Evolutionary conservation across 176 grass and related monocot genomes (phyloP).

Genomic region (Oryza punctata): DNA sequence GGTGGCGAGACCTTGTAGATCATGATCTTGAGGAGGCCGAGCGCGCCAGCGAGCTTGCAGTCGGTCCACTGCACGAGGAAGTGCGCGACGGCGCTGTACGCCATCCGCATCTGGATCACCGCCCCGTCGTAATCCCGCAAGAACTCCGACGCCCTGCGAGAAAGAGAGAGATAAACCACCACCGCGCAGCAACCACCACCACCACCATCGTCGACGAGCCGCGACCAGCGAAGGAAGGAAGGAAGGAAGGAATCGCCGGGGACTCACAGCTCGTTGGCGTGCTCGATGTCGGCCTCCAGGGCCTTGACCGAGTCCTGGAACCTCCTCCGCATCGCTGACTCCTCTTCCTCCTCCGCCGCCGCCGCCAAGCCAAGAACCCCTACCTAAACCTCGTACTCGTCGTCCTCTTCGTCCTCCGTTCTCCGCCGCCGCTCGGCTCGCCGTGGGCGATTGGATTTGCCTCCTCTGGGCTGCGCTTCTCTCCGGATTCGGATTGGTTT

Average conservation of each 20-base stretch:
- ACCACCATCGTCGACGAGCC: background rate
- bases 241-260: background rate
- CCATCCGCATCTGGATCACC: constrained; percentile 67
- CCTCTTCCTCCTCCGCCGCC: background rate
- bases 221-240: background rate
- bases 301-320: constrained; percentile 62
- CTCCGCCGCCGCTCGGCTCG: background rate
- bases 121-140: constrained; percentile 57
- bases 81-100: constrained; percentile 62
- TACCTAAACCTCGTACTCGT: constrained; percentile 19
- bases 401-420: background rate
- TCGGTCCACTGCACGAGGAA: constrained; percentile 64
- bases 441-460: background rate
- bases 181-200: too few relatives aligned
- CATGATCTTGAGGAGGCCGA: constrained; percentile 65
- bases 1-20: constrained; percentile 46
- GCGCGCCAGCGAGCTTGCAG: constrained; percentile 55
- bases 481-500: background rate
- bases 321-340: constrained; percentile 39
- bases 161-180: background rate
- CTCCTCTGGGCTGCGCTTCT: background rate
- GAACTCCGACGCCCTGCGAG: constrained; percentile 50
- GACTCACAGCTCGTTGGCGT: constrained; percentile 65
- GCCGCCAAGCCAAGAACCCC: background rate
- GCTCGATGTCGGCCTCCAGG: constrained; percentile 64